phyloP scores from a whole-genome alignment of 2,329 filamentous ascomycete genomes.

The Leptographium lundbergii region DNA sequence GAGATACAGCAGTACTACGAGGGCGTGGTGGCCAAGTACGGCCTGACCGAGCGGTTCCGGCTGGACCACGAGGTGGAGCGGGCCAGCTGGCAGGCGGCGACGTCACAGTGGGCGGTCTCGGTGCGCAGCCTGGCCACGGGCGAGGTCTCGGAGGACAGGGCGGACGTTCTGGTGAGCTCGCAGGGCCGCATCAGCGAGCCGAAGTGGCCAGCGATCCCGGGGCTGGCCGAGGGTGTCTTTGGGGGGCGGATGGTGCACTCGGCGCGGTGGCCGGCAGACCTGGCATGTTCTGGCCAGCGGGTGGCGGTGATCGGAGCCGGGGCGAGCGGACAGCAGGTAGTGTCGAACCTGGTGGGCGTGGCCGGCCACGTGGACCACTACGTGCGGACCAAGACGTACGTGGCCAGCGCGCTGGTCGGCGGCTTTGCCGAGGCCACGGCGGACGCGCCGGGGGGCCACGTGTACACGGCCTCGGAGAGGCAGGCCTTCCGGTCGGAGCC shows the following conservation, averaged over 20 bases:
- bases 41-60: not conserved
- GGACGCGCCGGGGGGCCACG: not conserved
- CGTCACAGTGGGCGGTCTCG: slow-evolving; percentile 15
- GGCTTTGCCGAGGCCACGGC: slow-evolving; percentile 9
- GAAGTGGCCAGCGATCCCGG: slow-evolving; percentile 6
- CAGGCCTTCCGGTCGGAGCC: not conserved
- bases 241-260: slow-evolving; percentile 8
- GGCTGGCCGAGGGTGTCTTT: slow-evolving; percentile 2
- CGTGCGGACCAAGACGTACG: slow-evolving; percentile 15
- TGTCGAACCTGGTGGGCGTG: slow-evolving; percentile 14
- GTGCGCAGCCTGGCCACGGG: slow-evolving; percentile 27
- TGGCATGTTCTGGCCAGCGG: slow-evolving; percentile 12
- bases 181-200: slow-evolving; percentile 8
- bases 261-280: slow-evolving; percentile 1
- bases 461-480: slow-evolving; percentile 4
- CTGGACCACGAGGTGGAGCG: slow-evolving; percentile 6
- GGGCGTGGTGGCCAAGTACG: slow-evolving; percentile 5
- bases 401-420: slow-evolving; percentile 13
- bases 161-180: slow-evolving; percentile 10
- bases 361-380: slow-evolving; percentile 13
- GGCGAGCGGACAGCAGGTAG: slow-evolving; percentile 18
- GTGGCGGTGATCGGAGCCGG: slow-evolving; percentile 19
- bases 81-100: slow-evolving; percentile 8
- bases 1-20: slow-evolving; percentile 13
- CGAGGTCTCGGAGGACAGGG: slow-evolving; percentile 21